phyloP scores from a whole-genome alignment of 768 basidiomycete genomes.

The Pisolithus sp. region DNA sequence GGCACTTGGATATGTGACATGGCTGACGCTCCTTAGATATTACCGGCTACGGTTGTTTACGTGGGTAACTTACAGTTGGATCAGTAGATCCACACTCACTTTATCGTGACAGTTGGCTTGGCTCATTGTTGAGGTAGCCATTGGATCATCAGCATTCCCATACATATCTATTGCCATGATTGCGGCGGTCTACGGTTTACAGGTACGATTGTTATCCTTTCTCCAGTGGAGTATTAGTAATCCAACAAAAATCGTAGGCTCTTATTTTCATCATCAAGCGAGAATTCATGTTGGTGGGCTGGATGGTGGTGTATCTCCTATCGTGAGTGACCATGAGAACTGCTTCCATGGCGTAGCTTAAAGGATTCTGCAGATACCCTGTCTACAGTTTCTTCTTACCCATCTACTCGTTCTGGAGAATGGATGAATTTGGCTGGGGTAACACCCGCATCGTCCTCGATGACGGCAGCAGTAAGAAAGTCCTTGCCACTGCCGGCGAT shows the following conservation, averaged over 20 bases:
- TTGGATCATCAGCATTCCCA: slow-evolving; percentile 47
- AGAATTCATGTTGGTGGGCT: slow-evolving; percentile 70
- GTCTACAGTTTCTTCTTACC: slow-evolving; percentile 65
- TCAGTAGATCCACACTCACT: slow-evolving; percentile 9
- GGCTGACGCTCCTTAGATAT: slow-evolving; percentile 31
- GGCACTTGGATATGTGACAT: background rate
- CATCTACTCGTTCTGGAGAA: slow-evolving; percentile 68
- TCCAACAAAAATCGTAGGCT: slow-evolving; percentile 27
- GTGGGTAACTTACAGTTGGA: slow-evolving; percentile 28
- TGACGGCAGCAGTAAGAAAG: slow-evolving; percentile 61
- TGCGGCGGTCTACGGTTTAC: slow-evolving; percentile 62
- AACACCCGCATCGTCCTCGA: slow-evolving; percentile 60
- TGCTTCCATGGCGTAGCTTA: slow-evolving; percentile 2
- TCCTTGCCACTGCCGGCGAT: slow-evolving; percentile 46
- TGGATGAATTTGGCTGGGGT: slow-evolving; percentile 71
- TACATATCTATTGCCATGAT: slow-evolving; percentile 62
- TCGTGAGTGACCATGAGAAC: slow-evolving; percentile 38
- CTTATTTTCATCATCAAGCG: slow-evolving; percentile 67
- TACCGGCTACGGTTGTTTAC: slow-evolving; percentile 57
- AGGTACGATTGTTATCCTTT: slow-evolving; percentile 29
- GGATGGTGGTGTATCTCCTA: slow-evolving; percentile 65
- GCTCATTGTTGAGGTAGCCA: slow-evolving; percentile 53
- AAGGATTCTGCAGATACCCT: slow-evolving; percentile 41
- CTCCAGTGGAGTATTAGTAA: background rate
- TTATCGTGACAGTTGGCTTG: slow-evolving; percentile 41